Conservation (phyloP, 2,329 filamentous ascomycete genomes). For the Fusarium transvaalense region DNA sequence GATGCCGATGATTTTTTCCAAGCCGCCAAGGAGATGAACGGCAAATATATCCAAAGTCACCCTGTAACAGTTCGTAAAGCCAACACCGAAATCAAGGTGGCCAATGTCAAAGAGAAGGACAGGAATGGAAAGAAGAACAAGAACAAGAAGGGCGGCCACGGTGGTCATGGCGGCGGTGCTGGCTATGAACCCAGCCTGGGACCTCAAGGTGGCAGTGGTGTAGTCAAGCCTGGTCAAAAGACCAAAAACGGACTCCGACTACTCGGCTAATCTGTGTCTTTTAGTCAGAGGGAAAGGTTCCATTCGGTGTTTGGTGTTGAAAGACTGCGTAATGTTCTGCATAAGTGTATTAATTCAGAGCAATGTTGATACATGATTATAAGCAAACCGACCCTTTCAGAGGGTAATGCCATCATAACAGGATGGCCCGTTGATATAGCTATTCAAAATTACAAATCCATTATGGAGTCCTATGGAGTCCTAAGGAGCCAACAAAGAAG, state of each 20-base stretch:
- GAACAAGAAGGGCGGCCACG: conserved; percentile 52
- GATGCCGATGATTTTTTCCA: conserved; percentile 97
- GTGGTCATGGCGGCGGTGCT: conserved; percentile 47
- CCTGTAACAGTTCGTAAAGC: conserved; percentile 89
- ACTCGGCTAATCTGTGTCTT: conserved; percentile 60
- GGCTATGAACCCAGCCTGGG: conserved; percentile 66
- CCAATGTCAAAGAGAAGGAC: conserved; percentile 73
- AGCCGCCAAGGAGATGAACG: conserved; percentile 97
- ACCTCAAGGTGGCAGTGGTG: conserved; percentile 62
- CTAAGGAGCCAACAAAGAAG: not conserved
- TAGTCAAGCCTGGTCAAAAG: conserved; percentile 73
- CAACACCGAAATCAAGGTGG: conserved; percentile 89
- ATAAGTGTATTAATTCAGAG: not conserved
- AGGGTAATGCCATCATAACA: not conserved
- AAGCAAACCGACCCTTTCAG: not conserved
- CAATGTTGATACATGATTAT: not conserved
- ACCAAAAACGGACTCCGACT: conserved; percentile 75
- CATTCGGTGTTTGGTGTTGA: conserved; percentile 41
- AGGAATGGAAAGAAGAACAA: conserved; percentile 54
- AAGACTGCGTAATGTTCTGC: conserved; percentile 18
- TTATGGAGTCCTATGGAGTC: not conserved
- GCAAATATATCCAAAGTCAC: conserved; percentile 98
- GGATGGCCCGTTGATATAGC: not conserved
- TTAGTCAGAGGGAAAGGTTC: not conserved
- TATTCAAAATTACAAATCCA: not conserved